Conservation (phyloP, 2,329 filamentous ascomycete genomes). For the Colletotrichum sp. region DNA sequence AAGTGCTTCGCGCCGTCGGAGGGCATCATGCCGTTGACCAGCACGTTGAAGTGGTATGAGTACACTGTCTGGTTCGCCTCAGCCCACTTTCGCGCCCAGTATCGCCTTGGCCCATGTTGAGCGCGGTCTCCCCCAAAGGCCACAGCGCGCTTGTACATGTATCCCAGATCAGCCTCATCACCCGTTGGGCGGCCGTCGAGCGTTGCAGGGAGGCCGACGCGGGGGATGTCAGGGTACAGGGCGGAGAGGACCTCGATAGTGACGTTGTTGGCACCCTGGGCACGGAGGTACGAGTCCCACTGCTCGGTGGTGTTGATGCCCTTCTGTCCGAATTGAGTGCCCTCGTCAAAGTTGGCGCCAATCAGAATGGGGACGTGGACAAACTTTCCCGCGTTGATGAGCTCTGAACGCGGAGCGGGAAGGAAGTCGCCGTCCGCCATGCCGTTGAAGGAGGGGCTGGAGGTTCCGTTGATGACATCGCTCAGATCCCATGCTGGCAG, state of each 20-base stretch:
- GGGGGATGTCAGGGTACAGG: constrained; percentile 56
- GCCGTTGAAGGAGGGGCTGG: constrained; percentile 25
- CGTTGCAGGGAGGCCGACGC: constrained; percentile 51
- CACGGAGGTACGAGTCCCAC: constrained; percentile 46
- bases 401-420: constrained; percentile 48
- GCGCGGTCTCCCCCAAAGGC: constrained; percentile 59
- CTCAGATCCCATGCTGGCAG: constrained; percentile 35
- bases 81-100: constrained; percentile 57
- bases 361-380: constrained; percentile 68
- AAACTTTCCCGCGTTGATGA: constrained; percentile 63
- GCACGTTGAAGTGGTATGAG: constrained; percentile 55
- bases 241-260: constrained; percentile 39
- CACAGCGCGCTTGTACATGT: constrained; percentile 58
- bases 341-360: constrained; percentile 72
- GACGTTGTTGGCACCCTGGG: constrained; percentile 25
- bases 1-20: constrained; percentile 31
- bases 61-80: constrained; percentile 54
- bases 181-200: constrained; percentile 34
- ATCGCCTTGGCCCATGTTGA: constrained; percentile 61
- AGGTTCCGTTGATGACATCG: constrained; percentile 31
- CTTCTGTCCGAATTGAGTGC: constrained; percentile 54
- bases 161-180: constrained; percentile 36
- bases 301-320: constrained; percentile 61
- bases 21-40: constrained; percentile 21
- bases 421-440: constrained; percentile 45